These are phyloP conservation scores for Dipodascopsis uninucleata DNA, from an alignment of 805 yeast species.

Conservation along the genomic window DNA sequence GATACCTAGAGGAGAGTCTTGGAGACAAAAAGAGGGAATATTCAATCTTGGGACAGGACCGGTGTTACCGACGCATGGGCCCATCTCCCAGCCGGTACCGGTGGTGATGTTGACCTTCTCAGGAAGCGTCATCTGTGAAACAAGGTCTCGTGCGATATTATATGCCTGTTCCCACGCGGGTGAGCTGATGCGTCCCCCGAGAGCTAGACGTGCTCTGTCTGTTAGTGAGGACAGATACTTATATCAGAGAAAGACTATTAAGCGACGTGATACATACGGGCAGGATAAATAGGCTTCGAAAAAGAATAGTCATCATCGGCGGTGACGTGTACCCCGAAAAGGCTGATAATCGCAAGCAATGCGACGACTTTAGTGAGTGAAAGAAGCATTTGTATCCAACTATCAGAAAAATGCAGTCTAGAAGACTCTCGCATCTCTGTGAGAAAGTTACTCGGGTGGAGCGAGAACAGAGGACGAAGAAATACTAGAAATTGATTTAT, in stretches of 20 bases:
- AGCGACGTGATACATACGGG: slow-evolving; percentile 7
- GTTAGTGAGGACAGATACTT: too few species aligned
- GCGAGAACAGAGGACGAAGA: too few species aligned
- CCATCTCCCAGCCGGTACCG: slow-evolving; percentile 62
- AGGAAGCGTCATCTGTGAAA: slow-evolving; percentile 52
- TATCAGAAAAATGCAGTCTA: too few species aligned
- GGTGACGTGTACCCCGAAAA: not conserved
- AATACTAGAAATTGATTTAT: too few species aligned
- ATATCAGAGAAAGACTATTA: not conserved
- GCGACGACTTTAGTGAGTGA: too few species aligned
- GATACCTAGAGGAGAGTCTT: slow-evolving; percentile 63
- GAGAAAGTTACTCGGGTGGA: too few species aligned
- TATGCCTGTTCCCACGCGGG: slow-evolving; percentile 55
- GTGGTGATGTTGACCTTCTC: slow-evolving; percentile 63
- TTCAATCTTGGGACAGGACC: slow-evolving; percentile 55
- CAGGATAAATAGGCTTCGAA: slow-evolving; percentile 5
- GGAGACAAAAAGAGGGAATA: slow-evolving; percentile 54
- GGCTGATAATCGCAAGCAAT: too few species aligned
- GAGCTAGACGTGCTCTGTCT: too few species aligned
- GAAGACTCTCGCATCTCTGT: too few species aligned
- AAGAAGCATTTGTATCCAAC: too few species aligned
- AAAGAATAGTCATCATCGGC: slow-evolving; percentile 5
- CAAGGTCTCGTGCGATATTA: slow-evolving; percentile 52
- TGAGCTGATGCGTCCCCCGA: slow-evolving; percentile 16
- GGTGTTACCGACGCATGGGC: slow-evolving; percentile 60